phyloP scores from a whole-genome alignment of 352 stramenopile genomes.

The Phytophthora foliorum region DNA sequence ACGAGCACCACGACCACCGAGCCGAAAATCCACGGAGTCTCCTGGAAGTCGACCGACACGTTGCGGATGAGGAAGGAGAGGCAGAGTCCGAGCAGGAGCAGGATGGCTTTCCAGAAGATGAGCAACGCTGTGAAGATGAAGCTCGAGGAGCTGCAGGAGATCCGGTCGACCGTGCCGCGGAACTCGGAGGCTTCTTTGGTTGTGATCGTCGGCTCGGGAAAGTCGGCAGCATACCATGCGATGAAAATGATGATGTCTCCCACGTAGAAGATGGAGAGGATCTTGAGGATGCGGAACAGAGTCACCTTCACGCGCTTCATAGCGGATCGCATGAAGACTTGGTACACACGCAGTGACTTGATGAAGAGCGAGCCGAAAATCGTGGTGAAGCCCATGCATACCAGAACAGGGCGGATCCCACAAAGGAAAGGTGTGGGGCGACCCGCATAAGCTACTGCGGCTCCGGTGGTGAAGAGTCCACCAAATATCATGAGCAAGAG shows the following conservation, averaged over 20 bases:
- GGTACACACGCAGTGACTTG: conserved; percentile 68
- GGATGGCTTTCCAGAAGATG: conserved; percentile 69
- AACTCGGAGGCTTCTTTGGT: conserved; percentile 37
- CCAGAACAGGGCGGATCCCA: conserved; percentile 39
- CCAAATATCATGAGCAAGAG: conserved; percentile 52
- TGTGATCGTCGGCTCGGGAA: conserved; percentile 34
- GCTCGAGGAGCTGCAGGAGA: conserved; percentile 49
- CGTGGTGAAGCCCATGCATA: conserved; percentile 54
- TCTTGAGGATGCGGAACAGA: conserved; percentile 46
- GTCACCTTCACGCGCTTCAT: conserved; percentile 59
- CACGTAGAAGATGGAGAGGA: conserved; percentile 46
- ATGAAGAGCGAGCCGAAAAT: conserved; percentile 57
- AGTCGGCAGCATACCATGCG: conserved; percentile 46
- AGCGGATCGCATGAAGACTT: conserved; percentile 53
- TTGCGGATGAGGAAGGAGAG: conserved; percentile 72
- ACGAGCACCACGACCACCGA: conserved; percentile 61
- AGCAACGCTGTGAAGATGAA: conserved; percentile 64
- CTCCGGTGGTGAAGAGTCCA: conserved; percentile 44
- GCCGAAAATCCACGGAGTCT: conserved; percentile 71
- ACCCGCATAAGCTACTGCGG: conserved; percentile 44
- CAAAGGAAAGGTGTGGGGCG: conserved; percentile 39
- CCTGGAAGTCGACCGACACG: conserved; percentile 74
- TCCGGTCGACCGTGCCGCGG: conserved; percentile 32
- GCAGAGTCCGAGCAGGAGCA: conserved; percentile 55
- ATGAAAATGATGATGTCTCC: conserved; percentile 52